Evolutionary conservation across 305 asterid species (phyloP), one percentile per base, ranked within the genome.

Genomic region (Caryopteris hybrid): DNA sequence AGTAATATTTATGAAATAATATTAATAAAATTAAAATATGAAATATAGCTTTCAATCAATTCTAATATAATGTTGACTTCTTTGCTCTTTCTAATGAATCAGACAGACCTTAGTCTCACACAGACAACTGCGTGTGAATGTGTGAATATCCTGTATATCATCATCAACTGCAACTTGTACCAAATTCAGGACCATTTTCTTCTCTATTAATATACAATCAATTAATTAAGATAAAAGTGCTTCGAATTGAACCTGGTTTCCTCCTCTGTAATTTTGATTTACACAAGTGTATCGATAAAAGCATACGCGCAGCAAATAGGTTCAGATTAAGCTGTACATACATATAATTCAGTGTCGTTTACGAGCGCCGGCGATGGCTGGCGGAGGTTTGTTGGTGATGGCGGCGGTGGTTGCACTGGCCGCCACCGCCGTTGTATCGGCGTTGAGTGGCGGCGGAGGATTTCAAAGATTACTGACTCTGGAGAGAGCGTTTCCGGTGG

Each of bases 401-500:
- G 57, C 72, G 59, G 73, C 72, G 66, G 75, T 76, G 71, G 69
- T 68, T 45, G 69, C 64, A 64, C 52, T 68, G 81, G 78, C 71
- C 18, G 72, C 78, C 23, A 77, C 73, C 48, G 66, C 71, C 48
- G 42, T 64, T 72, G 68, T 23, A 64, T 72, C 60, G 68, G 80
- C 39, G 20, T 78, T 51, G 68, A 68, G 61, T 8, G 84, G 73
- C 59, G 80, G 75, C 33, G 81, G 65, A 2, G 85, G 67, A 52
- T 51, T 77, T 64, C 81, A 64, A 43, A 72, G 88, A 48, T 88
- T 85, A 2, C 67, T 93, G 57, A 69, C 81, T 16, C 76, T 93
- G 68, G 89, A 87, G 74, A 84, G 97, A 80, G 81, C 79, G 52
- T 85, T 86, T 64, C 92, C 97, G 33, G 59, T 79, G 53, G 75